Percentiles rank a stretch among this genome's conserved stretches.
Evolutionary conservation across 306 rosid genomes (phyloP).

Genomic region (Cyamopsis tetragonoloba): DNA sequence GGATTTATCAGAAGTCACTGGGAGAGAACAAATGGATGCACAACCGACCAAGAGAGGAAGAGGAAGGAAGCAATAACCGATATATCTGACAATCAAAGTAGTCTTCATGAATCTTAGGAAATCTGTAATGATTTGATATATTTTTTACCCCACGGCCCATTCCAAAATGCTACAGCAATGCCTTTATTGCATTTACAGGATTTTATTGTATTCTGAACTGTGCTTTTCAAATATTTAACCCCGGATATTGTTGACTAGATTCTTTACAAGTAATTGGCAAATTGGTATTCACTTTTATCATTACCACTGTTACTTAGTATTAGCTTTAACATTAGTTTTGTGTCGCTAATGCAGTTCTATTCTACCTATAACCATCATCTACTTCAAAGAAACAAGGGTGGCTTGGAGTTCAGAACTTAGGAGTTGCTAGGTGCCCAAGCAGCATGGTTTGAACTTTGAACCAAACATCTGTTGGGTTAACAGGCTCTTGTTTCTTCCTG

Average conservation of each 20-base stretch:
- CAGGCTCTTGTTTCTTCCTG: background rate
- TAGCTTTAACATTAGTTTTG: background rate
- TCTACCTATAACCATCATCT: background rate
- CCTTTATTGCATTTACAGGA: background rate
- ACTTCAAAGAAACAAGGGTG: background rate
- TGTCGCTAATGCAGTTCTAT: background rate
- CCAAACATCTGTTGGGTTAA: constrained; percentile 5
- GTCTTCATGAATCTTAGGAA: constrained; percentile 21
- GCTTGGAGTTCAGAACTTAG: background rate
- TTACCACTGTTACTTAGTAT: background rate
- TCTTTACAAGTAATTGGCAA: background rate
- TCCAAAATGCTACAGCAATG: background rate
- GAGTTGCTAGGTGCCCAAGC: background rate
- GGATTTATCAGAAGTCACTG: constrained; percentile 72
- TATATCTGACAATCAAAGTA: constrained; percentile 22
- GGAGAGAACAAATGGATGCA: constrained; percentile 72
- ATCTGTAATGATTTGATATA: constrained; percentile 15
- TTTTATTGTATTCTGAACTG: background rate
- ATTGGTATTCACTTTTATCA: background rate
- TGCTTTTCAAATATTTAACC: constrained; percentile 12
- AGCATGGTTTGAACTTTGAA: constrained; percentile 2
- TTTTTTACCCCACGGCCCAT: constrained; percentile 1
- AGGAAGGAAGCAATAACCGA: constrained; percentile 69
- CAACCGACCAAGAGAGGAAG: constrained; percentile 79
- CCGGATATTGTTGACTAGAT: background rate